Base-by-base conservation (phyloP, 352 stramenopile genomes). In the Globisporangium emineosum region DNA sequence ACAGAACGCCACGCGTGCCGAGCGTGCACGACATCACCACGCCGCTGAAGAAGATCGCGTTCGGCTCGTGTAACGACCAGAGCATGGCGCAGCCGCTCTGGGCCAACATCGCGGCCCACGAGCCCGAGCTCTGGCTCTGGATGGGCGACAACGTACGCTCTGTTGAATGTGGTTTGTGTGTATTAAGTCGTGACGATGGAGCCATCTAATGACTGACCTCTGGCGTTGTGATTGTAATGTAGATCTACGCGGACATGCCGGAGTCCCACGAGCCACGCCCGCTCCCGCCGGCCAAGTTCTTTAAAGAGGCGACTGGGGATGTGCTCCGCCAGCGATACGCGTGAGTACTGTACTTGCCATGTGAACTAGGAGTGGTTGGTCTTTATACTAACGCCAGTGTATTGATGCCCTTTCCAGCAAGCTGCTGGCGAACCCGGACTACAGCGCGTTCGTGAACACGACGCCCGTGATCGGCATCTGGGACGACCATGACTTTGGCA, bases 401-500 rank as follows among this genome's bases (percentile, higher is more conserved):
- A 32, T 10, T 35, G 65, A 10, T 32, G 32, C 12, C 6, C 43
- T 13, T 32, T 35, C 21, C 35, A 94, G 86, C 17, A 90, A 85
- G 32, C 69, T 89, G 60, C 43, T 83, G 32, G 72, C 71, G 5
- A 87, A 93, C 63, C 70, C 79, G 3, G 81, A 91, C 59, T 94
- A 94, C 70, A 69, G 62, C 13, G 57, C 70, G 55, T 89, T 95
- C 35, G 74, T 78, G 17, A 75, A 75, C 40, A 75, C 50, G 51
- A 91, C 81, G 57, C 87, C 87, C 6, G 78, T 93, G 47, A 91
- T 95, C 47, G 87, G 81, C n/a, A 91, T 92, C 61, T 95, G 87
- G 87, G 85, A 97, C 66, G 90, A 97, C 71, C 89, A 97, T 64
- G 90, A 97, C 68, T 97, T 93, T 60, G 90, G 90, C n/a, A 91